Evolutionary conservation across 257 asterid species (phyloP).

Genomic region (Gynochthodes officinalis): DNA sequence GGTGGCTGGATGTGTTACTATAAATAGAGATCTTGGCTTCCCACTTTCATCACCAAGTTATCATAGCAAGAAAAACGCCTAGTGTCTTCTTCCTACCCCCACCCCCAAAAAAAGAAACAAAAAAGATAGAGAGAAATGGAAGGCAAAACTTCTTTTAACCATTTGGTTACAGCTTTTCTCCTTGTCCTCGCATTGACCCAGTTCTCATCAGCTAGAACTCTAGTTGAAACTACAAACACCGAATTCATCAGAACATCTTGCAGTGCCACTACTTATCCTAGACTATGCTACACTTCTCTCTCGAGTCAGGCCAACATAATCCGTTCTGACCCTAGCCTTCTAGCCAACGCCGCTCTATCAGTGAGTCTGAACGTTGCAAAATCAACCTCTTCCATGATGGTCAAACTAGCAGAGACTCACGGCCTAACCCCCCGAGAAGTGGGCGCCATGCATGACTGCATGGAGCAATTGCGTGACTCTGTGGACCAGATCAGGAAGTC

Average conservation of each 20-base stretch:
- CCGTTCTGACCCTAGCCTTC: conserved; percentile 42
- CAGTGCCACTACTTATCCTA: conserved; percentile 61
- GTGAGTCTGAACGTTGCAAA: conserved; percentile 39
- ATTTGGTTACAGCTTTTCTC: conserved; percentile 20
- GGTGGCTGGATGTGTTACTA: not conserved
- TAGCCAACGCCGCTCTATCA: conserved; percentile 59
- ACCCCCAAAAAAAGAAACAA: too few species aligned
- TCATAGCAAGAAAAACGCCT: not conserved
- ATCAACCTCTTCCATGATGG: conserved; percentile 42
- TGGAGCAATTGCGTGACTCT: conserved; percentile 56
- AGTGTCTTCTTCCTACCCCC: too few species aligned
- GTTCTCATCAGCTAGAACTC: conserved; percentile 24
- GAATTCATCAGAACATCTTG: conserved; percentile 58
- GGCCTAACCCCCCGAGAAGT: conserved; percentile 49
- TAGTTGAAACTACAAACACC: conserved; percentile 26
- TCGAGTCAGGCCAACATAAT: conserved; percentile 42
- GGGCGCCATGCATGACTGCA: conserved; percentile 64
- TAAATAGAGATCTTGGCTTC: conserved; percentile 10
- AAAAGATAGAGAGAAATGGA: conserved; percentile 29
- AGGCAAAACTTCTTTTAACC: not conserved
- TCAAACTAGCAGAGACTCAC: conserved; percentile 29
- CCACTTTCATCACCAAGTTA: not conserved
- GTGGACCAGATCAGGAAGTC: conserved; percentile 42
- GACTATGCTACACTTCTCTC: conserved; percentile 62
- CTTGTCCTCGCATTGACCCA: conserved; percentile 15